Conservation (phyloP, 1,284 basidiomycete genomes). For the Volvariella volvacea region DNA sequence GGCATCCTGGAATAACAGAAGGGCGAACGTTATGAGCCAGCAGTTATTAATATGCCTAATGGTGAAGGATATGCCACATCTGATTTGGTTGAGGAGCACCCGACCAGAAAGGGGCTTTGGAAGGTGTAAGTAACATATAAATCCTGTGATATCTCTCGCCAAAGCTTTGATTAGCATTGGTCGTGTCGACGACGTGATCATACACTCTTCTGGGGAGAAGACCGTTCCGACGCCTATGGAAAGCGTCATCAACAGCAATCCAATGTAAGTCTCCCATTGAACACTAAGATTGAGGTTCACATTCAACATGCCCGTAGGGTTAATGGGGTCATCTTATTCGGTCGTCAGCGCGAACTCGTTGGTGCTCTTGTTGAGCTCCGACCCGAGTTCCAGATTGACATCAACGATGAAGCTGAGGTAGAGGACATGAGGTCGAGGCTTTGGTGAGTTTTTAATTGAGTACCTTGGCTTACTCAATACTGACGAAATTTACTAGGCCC, state of each 20-base stretch:
- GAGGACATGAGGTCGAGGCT: conserved; percentile 25
- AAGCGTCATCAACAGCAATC: conserved; percentile 23
- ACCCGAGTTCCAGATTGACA: conserved; percentile 17
- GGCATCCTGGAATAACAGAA: too few species aligned
- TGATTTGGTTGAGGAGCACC: conserved; percentile 15
- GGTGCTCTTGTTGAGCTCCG: conserved; percentile 34
- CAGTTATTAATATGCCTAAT: conserved; percentile 19
- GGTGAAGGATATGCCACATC: conserved; percentile 18
- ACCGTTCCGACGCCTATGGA: conserved; percentile 33
- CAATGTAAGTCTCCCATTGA: conserved; percentile 16
- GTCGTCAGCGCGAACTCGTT: conserved; percentile 27
- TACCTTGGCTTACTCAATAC: not conserved
- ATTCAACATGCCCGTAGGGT: conserved; percentile 17
- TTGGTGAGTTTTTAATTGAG: conserved; percentile 22
- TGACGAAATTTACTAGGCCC: conserved; percentile 9
- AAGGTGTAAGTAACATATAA: conserved; percentile 9
- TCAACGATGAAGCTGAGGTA: conserved; percentile 18
- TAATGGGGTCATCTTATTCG: conserved; percentile 30
- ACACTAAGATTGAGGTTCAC: not conserved
- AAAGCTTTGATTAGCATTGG: conserved; percentile 16
- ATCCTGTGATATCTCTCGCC: not conserved
- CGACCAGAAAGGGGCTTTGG: conserved; percentile 12
- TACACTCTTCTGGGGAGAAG: conserved; percentile 33
- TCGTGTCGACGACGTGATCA: conserved; percentile 29
- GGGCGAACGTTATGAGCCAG: conserved; percentile 15